A percentile compares a stretch with the other conserved stretches of the same genome.
Conservation (phyloP, 768 basidiomycete species). For the Termitomyces sp. region DNA sequence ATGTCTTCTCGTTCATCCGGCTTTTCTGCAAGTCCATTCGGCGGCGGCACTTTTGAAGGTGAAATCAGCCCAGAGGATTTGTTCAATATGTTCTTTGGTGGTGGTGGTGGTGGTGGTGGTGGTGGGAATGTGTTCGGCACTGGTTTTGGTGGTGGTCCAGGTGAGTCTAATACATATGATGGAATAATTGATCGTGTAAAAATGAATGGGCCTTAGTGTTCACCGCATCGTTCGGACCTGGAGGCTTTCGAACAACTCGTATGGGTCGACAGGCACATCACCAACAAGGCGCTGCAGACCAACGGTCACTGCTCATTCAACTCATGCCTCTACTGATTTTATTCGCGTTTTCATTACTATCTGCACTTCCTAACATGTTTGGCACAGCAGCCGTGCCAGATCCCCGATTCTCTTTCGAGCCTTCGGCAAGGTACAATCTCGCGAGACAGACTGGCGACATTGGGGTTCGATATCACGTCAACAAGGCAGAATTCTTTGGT, state of each 20-base stretch:
- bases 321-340: slow-evolving; percentile 83
- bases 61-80: slow-evolving; percentile 95
- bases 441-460: slow-evolving; percentile 68
- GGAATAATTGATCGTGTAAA: slow-evolving; percentile 4
- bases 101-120: slow-evolving; percentile 63
- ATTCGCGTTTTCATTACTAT: slow-evolving; percentile 80
- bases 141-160: slow-evolving; percentile 55
- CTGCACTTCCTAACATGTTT: slow-evolving; percentile 77
- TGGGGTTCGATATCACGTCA: slow-evolving; percentile 83
- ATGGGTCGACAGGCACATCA: slow-evolving; percentile 41
- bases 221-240: slow-evolving; percentile 73
- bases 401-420: slow-evolving; percentile 72
- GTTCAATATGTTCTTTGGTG: slow-evolving; percentile 99
- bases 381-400: slow-evolving; percentile 66
- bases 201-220: slow-evolving; percentile 46
- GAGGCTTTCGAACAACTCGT: slow-evolving; percentile 76
- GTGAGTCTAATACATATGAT: slow-evolving; percentile 26
- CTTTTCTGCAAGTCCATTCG: slow-evolving; percentile 50
- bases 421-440: slow-evolving; percentile 58
- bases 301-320: slow-evolving; percentile 68
- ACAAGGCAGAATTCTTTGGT: slow-evolving; percentile 67
- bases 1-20: slow-evolving; percentile 55
- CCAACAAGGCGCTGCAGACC: slow-evolving; percentile 34
- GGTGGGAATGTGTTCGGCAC: slow-evolving; percentile 49
- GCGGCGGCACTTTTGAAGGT: slow-evolving; percentile 58